Base-by-base conservation (phyloP, 345 rosid genomes). In the Physaria fendleri region DNA sequence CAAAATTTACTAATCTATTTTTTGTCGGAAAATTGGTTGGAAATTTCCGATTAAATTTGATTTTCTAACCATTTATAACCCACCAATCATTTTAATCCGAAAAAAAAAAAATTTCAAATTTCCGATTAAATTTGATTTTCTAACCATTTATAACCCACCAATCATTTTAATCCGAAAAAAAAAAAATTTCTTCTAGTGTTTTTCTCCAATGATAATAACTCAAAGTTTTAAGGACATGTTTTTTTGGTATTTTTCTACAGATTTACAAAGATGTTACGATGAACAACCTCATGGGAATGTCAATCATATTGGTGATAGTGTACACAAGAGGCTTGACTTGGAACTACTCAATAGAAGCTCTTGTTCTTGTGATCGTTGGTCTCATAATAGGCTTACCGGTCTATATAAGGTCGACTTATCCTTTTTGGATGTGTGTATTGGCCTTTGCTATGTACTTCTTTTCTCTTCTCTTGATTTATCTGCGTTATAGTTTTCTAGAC, bases 271-370 rank as follows among this genome's bases (percentile, higher is more conserved):
- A 63, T 47, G 29, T 62, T 23, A 56, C 68, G 18, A 55, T 70
- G 64, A 63, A 70, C 29, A 70, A 56, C 37, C 35, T 70, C 38
- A 43, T 59, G 66, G 66, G 61, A 14, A 52, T 68, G n/a, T 68
- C 67, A 16, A 27, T 68, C 47, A 52, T 59, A 42, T 59, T 68
- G 61, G 72, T 42, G 5, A 54, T 59, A 35, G 33, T 68, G 5
- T 68, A 68, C 48, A 14, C 48, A 13, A 45, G 55, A 33, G 72
- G 55, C 12, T 59, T 68, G 46, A 34, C 66, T 13, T 68, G 72
- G 62, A 60, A 60, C 5, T 27, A 45, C 66, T 68, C 72, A 0
- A 23, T 44, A 5, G 73, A 68, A 68, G 32, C 38, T 42, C 55
- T 60, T 51, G 50, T 59, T 25, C 11, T 59, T 1, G 72, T 59